phyloP scores from a whole-genome alignment of 1,139 yeast species.

The Sugiyamaella novakii region DNA sequence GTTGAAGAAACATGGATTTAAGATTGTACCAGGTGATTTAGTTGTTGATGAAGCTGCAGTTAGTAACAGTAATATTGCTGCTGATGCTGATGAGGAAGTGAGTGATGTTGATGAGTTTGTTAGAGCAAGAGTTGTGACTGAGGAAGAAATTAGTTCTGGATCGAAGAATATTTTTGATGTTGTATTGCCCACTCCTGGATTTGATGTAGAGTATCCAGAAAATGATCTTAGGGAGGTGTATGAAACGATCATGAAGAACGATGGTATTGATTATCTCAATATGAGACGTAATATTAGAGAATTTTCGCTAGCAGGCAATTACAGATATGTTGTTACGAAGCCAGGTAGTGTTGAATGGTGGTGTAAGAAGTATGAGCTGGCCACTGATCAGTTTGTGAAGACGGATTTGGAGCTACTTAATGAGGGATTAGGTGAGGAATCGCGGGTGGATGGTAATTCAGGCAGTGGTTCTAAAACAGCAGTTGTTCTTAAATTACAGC shows the following conservation, averaged over 20 bases:
- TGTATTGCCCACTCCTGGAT: slow-evolving; percentile 94
- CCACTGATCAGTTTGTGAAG: slow-evolving; percentile 69
- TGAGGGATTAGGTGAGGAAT: slow-evolving; percentile 37
- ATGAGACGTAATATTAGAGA: slow-evolving; percentile 87
- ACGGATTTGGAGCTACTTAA: slow-evolving; percentile 77
- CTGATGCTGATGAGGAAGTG: slow-evolving; percentile 52
- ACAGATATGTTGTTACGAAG: slow-evolving; percentile 71
- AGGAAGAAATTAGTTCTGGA: slow-evolving; percentile 65
- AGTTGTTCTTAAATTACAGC: slow-evolving; percentile 70
- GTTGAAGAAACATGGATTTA: slow-evolving; percentile 66
- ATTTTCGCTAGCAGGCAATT: slow-evolving; percentile 89
- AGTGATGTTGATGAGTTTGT: slow-evolving; percentile 63
- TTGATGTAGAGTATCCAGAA: slow-evolving; percentile 78
- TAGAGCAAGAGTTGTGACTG: slow-evolving; percentile 70
- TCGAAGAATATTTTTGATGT: slow-evolving; percentile 75
- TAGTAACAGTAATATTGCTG: slow-evolving; percentile 27
- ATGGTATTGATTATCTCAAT: slow-evolving; percentile 77
- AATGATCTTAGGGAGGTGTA: slow-evolving; percentile 68
- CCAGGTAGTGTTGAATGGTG: slow-evolving; percentile 68
- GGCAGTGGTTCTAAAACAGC: slow-evolving; percentile 60
- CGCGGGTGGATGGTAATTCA: slow-evolving; percentile 36
- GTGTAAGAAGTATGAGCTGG: slow-evolving; percentile 61
- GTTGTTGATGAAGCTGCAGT: slow-evolving; percentile 49
- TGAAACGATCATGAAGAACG: slow-evolving; percentile 72
- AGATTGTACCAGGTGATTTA: slow-evolving; percentile 80